phyloP scores from a whole-genome alignment of 169 alveolate genomes.

The Besnoitia besnoiti region DNA sequence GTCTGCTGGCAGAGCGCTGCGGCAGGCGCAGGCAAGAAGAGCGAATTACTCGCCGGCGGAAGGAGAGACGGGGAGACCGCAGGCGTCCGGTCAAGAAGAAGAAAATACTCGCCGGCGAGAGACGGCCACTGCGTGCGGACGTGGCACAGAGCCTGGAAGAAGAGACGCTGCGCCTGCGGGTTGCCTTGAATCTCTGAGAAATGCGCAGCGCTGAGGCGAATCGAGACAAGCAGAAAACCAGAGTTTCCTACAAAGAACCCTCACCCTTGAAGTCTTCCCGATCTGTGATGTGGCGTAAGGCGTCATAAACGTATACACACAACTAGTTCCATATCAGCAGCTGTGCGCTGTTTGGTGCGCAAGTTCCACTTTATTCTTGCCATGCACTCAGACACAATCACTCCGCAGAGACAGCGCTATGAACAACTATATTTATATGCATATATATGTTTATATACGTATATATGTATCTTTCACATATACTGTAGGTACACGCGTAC shows the following conservation, averaged over 20 bases:
- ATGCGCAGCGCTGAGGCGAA: neutral
- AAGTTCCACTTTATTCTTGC: too few species aligned
- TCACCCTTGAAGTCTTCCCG: too few species aligned
- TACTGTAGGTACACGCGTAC: neutral
- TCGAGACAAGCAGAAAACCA: neutral
- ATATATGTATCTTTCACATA: constrained; percentile 1
- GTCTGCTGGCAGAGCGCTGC: neutral
- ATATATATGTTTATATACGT: neutral
- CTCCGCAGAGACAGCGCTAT: neutral
- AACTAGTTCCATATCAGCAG: too few species aligned
- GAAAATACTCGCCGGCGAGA: neutral
- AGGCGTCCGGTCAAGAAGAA: neutral
- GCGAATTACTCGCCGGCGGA: neutral
- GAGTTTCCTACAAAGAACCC: neutral
- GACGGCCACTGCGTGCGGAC: neutral
- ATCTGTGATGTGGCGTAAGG: neutral
- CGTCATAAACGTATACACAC: too few species aligned
- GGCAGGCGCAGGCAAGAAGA: neutral
- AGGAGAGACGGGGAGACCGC: neutral
- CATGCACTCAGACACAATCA: too few species aligned
- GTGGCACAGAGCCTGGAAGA: constrained; percentile 13
- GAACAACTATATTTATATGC: neutral
- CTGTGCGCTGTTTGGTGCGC: too few species aligned
- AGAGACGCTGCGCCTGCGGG: neutral
- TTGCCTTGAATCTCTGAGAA: neutral